These are phyloP conservation scores for Begonia loranthoides DNA, from an alignment of 306 rosid species.

Conservation along the genomic window DNA sequence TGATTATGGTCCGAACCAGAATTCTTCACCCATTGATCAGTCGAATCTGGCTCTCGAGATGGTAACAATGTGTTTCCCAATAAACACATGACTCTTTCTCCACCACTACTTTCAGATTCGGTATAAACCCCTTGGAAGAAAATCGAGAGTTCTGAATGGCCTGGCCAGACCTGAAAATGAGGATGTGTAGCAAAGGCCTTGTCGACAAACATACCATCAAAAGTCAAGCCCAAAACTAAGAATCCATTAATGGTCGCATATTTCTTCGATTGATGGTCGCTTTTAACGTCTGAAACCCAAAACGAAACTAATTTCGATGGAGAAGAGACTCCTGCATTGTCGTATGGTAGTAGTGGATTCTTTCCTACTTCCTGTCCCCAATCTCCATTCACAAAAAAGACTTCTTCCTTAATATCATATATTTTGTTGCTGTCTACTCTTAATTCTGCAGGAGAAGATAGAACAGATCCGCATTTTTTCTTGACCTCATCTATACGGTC, in stretches of 20 bases:
- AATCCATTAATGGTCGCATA: slow-evolving; percentile 39
- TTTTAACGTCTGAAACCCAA: slow-evolving; percentile 58
- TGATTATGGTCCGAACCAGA: slow-evolving; percentile 13
- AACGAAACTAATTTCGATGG: slow-evolving; percentile 52
- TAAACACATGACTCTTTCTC: slow-evolving; percentile 82
- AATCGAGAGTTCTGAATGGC: slow-evolving; percentile 49
- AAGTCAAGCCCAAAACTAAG: slow-evolving; percentile 42
- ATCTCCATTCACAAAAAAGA: slow-evolving; percentile 67
- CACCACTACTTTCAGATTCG: slow-evolving; percentile 64
- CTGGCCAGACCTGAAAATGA: slow-evolving; percentile 45
- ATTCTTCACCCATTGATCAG: slow-evolving; percentile 56
- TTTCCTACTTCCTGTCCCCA: slow-evolving; percentile 60
- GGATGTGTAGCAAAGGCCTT: slow-evolving; percentile 24
- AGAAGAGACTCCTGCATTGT: slow-evolving; percentile 12
- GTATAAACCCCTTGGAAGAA: slow-evolving; percentile 76
- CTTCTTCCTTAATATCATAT: slow-evolving; percentile 36
- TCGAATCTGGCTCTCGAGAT: slow-evolving; percentile 42
- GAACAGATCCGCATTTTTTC: slow-evolving; percentile 47
- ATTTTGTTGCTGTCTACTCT: slow-evolving; percentile 28
- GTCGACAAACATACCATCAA: slow-evolving; percentile 28
- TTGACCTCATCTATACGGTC: slow-evolving; percentile 58
- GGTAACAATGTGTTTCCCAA: slow-evolving; percentile 75
- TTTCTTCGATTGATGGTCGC: slow-evolving; percentile 42
- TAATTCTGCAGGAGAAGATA: slow-evolving; percentile 57
- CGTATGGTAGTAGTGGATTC: slow-evolving; percentile 63